Percentiles rank a stretch among this genome's conserved stretches.
These are phyloP conservation scores for Agastache rugosa DNA, from an alignment of 257 asterid genomes.

Conservation along the genomic window DNA sequence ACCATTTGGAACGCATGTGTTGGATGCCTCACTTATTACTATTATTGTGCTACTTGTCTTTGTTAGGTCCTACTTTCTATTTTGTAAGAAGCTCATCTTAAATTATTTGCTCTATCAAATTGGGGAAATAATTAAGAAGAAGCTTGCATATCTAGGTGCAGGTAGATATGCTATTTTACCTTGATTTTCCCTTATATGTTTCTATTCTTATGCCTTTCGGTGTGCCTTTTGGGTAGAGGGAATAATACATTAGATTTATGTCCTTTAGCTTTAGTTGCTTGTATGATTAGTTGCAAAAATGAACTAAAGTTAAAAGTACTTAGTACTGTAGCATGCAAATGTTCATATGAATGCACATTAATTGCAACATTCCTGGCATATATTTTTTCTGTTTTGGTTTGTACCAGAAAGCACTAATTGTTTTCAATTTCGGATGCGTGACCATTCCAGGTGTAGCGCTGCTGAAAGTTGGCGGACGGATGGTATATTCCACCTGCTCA, in stretches of 20 bases:
- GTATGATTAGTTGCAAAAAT: not conserved
- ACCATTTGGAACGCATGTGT: conserved; percentile 1
- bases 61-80: not conserved
- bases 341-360: not conserved
- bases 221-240: not conserved
- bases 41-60: not conserved
- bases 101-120: not conserved
- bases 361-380: not conserved
- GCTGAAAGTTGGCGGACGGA: conserved; percentile 97
- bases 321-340: not conserved
- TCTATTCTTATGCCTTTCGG: not conserved
- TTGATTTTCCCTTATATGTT: conserved; percentile 20
- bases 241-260: not conserved
- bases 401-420: conserved; percentile 25
- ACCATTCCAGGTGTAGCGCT: conserved; percentile 72
- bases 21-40: conserved; percentile 19
- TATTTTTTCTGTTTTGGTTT: not conserved
- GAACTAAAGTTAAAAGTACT: not conserved
- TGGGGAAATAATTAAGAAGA: not conserved
- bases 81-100: conserved; percentile 1
- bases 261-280: not conserved
- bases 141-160: conserved; percentile 5
- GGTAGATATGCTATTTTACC: conserved; percentile 1
- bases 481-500: conserved; percentile 98
- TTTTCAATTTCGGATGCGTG: conserved; percentile 16